Conservation (phyloP, 768 basidiomycete genomes). For the Auriculariales sp. region DNA sequence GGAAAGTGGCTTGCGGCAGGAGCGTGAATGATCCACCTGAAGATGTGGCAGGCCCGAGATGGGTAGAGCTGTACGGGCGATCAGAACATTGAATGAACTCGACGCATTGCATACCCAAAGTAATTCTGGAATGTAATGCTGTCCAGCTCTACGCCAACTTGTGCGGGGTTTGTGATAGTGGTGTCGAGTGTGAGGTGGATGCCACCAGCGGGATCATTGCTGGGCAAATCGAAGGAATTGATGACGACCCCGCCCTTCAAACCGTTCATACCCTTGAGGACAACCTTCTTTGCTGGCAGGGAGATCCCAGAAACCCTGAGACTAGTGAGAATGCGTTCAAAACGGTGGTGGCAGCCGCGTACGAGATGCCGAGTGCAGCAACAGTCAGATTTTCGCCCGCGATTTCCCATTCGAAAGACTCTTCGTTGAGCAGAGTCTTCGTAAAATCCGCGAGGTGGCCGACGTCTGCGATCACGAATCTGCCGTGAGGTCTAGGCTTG, state of each 20-base stretch:
- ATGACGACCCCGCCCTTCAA: conserved; percentile 48
- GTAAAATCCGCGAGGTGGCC: conserved; percentile 49
- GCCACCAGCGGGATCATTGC: conserved; percentile 56
- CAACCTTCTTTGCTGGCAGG: conserved; percentile 40
- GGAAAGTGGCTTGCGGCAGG: conserved; percentile 34
- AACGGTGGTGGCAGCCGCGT: conserved; percentile 1
- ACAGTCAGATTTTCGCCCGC: conserved; percentile 50
- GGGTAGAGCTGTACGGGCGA: conserved; percentile 1
- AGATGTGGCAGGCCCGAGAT: conserved; percentile 51
- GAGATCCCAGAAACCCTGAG: conserved; percentile 39
- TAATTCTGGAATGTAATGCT: conserved; percentile 49
- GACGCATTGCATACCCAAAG: conserved; percentile 29
- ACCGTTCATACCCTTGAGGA: conserved; percentile 53
- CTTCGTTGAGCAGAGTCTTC: conserved; percentile 46
- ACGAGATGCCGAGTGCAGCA: conserved; percentile 34
- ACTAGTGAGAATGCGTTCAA: neutral
- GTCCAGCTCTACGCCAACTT: conserved; percentile 54
- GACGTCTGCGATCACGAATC: conserved; percentile 44
- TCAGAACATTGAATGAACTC: too few species aligned
- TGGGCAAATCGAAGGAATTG: conserved; percentile 52
- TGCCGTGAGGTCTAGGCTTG: conserved; percentile 36
- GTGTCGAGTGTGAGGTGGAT: conserved; percentile 54
- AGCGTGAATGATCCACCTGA: conserved; percentile 37
- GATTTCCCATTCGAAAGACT: conserved; percentile 58
- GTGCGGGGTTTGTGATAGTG: conserved; percentile 48